phyloP scores from a whole-genome alignment of 2,329 filamentous ascomycete genomes.

The Lachnellula cervina region DNA sequence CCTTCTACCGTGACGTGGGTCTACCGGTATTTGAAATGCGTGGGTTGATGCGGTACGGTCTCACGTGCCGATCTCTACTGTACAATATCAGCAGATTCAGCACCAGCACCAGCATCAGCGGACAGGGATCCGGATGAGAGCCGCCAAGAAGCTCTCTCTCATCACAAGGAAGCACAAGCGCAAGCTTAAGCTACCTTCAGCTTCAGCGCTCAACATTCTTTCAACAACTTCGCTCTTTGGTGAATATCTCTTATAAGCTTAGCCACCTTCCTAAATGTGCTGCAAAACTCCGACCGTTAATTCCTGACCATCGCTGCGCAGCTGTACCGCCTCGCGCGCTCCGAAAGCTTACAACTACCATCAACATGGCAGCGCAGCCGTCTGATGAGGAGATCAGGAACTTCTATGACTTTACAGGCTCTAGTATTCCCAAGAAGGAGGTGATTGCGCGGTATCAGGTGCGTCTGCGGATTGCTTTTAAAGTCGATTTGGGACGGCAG shows the following conservation, averaged over 20 bases:
- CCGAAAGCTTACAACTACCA: constrained; percentile 3
- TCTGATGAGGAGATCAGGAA: constrained; percentile 20
- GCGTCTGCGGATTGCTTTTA: constrained; percentile 6
- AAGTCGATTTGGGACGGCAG: not conserved
- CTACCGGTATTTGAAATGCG: not conserved
- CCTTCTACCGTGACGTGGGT: not conserved
- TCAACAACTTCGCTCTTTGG: not conserved
- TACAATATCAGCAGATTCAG: no score
- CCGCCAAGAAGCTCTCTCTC: not conserved
- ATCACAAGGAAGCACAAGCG: not conserved
- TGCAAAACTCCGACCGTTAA: not conserved
- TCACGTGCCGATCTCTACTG: not conserved
- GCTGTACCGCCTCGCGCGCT: not conserved
- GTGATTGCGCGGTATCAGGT: constrained; percentile 25
- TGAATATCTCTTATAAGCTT: not conserved
- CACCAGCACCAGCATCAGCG: no score
- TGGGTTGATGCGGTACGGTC: not conserved
- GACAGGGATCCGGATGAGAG: no score
- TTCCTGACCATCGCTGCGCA: no score
- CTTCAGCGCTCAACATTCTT: not conserved
- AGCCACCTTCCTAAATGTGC: not conserved
- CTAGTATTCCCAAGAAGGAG: constrained; percentile 16
- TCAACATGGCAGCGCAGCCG: constrained; percentile 23
- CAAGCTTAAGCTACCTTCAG: not conserved
- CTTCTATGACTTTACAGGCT: constrained; percentile 13